Evolutionary conservation across 768 basidiomycete species (phyloP), one percentile per base, ranked within the genome.

Genomic region (Tricholoma furcatifolium): DNA sequence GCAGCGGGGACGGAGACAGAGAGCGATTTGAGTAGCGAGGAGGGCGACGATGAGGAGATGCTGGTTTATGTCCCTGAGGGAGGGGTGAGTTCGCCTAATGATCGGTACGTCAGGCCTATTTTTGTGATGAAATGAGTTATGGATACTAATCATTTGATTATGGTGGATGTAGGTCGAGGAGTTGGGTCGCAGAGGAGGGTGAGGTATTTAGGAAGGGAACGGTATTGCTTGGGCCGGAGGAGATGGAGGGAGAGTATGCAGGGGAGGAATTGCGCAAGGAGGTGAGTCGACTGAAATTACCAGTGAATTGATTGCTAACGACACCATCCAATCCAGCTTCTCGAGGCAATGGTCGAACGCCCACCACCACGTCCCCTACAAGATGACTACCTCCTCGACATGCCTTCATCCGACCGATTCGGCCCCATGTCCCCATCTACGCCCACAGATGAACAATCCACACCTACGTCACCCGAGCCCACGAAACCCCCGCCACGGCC

Each of bases 141-240:
- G 21, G 38, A n/a, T n/a, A n/a, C n/a, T n/a, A n/a, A n/a, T n/a
- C n/a, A n/a, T n/a, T n/a, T n/a, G 38, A 31, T 17, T 36, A 12
- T 36, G 56, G 10, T 23, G 15, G 20, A 8, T 8, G 14, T 47
- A 88, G 90, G 43, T 89, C 88, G 21, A 76, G 84, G 58, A 84
- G 78, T 47, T 91, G 90, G 87, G 88, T 95, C 0, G 90, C 85
- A 50, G 97, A 98, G 66, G 97, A 99, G 66, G 93, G 93, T 0
- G 96, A 98, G 70, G 88, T 98, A 36, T 98, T 98, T 74, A 77
- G 95, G 38, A 95, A 96, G 64, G 93, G 94, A 0, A 83, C 80
- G 9, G 87, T 86, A 3, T 73, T 98, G 17, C 74, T 92, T 8
- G 85, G 86, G 1, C 84, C 83, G 7, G 91, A 88, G 60, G 92